A percentile compares a stretch with the other conserved stretches of the same genome.
phyloP scores from a whole-genome alignment of 495 filamentous ascomycete genomes.

The Penicillium steckii region DNA sequence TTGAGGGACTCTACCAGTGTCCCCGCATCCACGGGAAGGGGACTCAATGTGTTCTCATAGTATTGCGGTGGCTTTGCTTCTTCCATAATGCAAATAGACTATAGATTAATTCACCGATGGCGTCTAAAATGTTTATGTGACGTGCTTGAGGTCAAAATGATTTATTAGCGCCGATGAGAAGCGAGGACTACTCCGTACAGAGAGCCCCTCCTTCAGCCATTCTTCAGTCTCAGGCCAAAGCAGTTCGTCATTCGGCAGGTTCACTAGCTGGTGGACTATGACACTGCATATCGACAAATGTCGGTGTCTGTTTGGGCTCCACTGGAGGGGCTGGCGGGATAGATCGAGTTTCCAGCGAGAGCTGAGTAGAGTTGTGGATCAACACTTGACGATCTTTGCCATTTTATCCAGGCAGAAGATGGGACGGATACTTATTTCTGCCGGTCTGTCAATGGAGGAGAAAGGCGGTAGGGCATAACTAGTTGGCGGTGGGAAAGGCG shows the following conservation, averaged over 20 bases:
- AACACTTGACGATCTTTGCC: constrained; percentile 7
- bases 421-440: too few relatives aligned
- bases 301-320: constrained; percentile 14
- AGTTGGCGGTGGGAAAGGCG: too few relatives aligned
- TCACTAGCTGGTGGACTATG: neutral
- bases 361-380: neutral
- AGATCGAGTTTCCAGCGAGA: neutral
- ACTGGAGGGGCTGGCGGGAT: constrained; percentile 3
- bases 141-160: constrained; percentile 13
- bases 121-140: constrained; percentile 1
- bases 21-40: constrained; percentile 10
- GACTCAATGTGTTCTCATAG: constrained; percentile 23
- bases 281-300: constrained; percentile 7
- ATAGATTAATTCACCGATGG: neutral
- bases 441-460: too few relatives aligned
- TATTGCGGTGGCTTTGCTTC: constrained; percentile 24
- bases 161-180: neutral
- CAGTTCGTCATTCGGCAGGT: constrained; percentile 1
- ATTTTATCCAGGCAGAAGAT: neutral
- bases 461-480: too few relatives aligned
- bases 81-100: constrained; percentile 13
- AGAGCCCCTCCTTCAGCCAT: neutral
- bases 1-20: constrained; percentile 18
- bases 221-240: constrained; percentile 2
- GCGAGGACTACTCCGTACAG: neutral